A percentile compares a stretch with the other conserved stretches of the same genome.
These are phyloP conservation scores for Zygoascus ofunaensis DNA, from an alignment of 805 yeast genomes.

Conservation along the genomic window DNA sequence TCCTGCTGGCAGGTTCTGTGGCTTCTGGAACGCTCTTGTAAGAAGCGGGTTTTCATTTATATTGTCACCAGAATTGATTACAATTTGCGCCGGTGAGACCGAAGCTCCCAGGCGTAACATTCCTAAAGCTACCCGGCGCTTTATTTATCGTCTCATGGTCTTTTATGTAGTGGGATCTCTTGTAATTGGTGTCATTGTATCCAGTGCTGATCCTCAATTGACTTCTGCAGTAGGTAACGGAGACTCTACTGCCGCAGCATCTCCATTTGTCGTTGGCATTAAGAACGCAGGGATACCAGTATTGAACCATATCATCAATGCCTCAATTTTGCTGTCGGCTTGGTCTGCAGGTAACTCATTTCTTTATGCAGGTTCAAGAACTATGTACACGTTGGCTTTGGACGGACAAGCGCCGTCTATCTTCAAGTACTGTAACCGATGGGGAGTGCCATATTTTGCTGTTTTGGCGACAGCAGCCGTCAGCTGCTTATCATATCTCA, in stretches of 20 bases:
- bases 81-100: slow-evolving; percentile 80
- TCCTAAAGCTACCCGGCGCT: slow-evolving; percentile 68
- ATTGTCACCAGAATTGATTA: slow-evolving; percentile 76
- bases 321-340: slow-evolving; percentile 46
- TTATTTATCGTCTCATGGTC: slow-evolving; percentile 60
- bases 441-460: slow-evolving; percentile 67
- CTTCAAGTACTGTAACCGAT: slow-evolving; percentile 49
- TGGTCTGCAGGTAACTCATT: slow-evolving; percentile 51
- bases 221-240: slow-evolving; percentile 42
- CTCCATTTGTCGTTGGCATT: slow-evolving; percentile 52
- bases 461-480: slow-evolving; percentile 56
- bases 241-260: slow-evolving; percentile 55
- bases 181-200: slow-evolving; percentile 62
- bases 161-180: slow-evolving; percentile 62
- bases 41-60: slow-evolving; percentile 61
- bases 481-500: slow-evolving; percentile 60
- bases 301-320: slow-evolving; percentile 46
- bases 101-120: slow-evolving; percentile 67
- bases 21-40: slow-evolving; percentile 52
- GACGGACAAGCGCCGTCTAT: slow-evolving; percentile 59
- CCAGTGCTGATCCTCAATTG: slow-evolving; percentile 52
- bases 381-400: slow-evolving; percentile 45
- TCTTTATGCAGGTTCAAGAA: slow-evolving; percentile 50
- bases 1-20: slow-evolving; percentile 52
- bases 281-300: slow-evolving; percentile 46